Evolutionary conservation across 371 early-diverging fungal species (phyloP), one percentile per base, ranked within the genome.

Genomic region (Saksenaea vasiformis): DNA sequence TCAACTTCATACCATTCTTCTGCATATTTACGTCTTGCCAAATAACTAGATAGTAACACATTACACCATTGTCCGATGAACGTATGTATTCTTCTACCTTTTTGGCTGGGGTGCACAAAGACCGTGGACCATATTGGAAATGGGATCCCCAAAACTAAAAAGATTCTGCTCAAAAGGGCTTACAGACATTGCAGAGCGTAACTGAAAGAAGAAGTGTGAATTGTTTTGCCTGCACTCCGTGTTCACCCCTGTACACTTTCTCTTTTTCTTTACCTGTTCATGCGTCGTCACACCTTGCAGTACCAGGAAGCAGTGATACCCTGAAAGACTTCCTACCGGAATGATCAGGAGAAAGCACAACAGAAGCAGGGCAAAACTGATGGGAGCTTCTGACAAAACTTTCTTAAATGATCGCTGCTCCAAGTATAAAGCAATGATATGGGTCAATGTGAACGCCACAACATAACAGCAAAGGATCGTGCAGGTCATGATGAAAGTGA

Each of bases 261-360:
- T n/a, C n/a, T n/a, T n/a, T n/a, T n/a, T n/a, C n/a, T 67, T 67
- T 69, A 94, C 85, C 75, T 94, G 89, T 71, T 96, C 96, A 71
- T 95, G 94, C 0, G 96, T 96, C 1, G 94, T 94, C 13, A 93
- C 71, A 60, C 93, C 93, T 35, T 80, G 78, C 17, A 85, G 72
- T 3, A 87, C 79, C 9, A 95, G 71, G 70, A 85, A 87, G 41
- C 85, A 86, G 65, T 96, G 97, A 69, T 93, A 95, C 0, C 73
- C 65, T 3, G 90, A 81, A 59, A 97, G 74, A 1, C 90, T 81
- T 19, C 89, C 82, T 0, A 96, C 85, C 1, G 90, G 83, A 66
- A 85, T 82, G 0, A 80, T 71, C 60, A 94, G 71, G 10, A 93
- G 19, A 53, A 88, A 72, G 5, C 85, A 79, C 56, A 87, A 82